phyloP scores from a whole-genome alignment of 805 yeast species.

The Kluyveromyces lactis region DNA sequence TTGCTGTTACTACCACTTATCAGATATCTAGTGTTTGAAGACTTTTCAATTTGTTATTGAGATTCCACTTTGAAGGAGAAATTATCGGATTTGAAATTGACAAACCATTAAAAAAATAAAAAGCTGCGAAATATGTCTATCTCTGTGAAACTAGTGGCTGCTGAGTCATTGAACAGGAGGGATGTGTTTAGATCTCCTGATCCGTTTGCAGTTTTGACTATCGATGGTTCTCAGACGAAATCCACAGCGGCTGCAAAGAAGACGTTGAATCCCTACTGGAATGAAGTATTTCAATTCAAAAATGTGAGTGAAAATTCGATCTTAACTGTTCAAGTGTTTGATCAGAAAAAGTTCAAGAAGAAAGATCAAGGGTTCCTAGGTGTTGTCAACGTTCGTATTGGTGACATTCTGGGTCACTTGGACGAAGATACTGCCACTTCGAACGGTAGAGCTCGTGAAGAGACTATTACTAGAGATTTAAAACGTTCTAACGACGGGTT shows the following conservation, averaged over 20 bases:
- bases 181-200: slow-evolving; percentile 95
- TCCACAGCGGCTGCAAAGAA: slow-evolving; percentile 90
- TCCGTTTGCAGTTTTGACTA: slow-evolving; percentile 94
- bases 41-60: no score
- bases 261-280: slow-evolving; percentile 97
- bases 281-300: slow-evolving; percentile 76
- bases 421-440: slow-evolving; percentile 42
- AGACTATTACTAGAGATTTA: slow-evolving; percentile 86
- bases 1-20: no score
- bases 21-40: no score
- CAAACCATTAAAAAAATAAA: no score
- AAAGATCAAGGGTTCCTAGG: slow-evolving; percentile 98
- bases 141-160: slow-evolving; percentile 79
- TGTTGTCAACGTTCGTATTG: slow-evolving; percentile 83
- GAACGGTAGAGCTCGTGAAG: slow-evolving; percentile 37
- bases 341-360: slow-evolving; percentile 94
- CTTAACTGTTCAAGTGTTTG: slow-evolving; percentile 88
- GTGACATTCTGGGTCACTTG: slow-evolving; percentile 57
- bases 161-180: slow-evolving; percentile 90
- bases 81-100: no score
- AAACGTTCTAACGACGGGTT: slow-evolving; percentile 86
- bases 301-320: slow-evolving; percentile 72
- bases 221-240: slow-evolving; percentile 95
- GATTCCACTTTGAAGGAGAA: no score
- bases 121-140: no score